Conservation (phyloP, 495 filamentous ascomycete species). For the Xylaria intraflava region DNA sequence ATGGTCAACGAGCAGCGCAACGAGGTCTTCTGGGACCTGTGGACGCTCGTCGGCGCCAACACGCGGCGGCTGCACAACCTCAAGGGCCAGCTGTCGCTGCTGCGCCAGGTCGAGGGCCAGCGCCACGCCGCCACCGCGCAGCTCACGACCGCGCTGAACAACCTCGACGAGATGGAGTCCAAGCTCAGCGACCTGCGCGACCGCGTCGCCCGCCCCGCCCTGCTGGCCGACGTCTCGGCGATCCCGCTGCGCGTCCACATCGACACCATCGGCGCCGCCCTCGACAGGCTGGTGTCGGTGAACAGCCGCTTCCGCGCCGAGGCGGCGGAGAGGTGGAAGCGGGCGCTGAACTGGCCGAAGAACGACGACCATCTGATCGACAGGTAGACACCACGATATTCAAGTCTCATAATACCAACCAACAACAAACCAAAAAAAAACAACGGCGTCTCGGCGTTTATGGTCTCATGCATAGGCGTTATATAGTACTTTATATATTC, state of each 20-base stretch:
- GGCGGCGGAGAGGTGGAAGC: constrained; percentile 50
- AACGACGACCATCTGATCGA: constrained; percentile 26
- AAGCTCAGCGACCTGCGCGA: constrained; percentile 63
- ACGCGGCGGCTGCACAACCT: constrained; percentile 46
- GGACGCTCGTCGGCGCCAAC: constrained; percentile 66
- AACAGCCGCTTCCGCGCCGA: constrained; percentile 48
- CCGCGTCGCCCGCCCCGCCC: constrained; percentile 53
- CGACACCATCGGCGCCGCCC: constrained; percentile 58
- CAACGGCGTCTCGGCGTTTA: too few relatives aligned
- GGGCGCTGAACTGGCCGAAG: constrained; percentile 42
- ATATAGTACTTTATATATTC: too few relatives aligned
- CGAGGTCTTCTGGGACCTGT: constrained; percentile 57
- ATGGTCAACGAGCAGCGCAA: constrained; percentile 43
- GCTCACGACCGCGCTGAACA: constrained; percentile 52
- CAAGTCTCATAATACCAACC: too few relatives aligned
- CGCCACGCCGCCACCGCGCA: constrained; percentile 53
- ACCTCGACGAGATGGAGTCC: constrained; percentile 58
- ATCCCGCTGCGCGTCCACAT: constrained; percentile 62
- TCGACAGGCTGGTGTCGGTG: constrained; percentile 57
- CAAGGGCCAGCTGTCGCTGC: constrained; percentile 49
- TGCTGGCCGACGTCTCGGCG: constrained; percentile 33
- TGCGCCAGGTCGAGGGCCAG: constrained; percentile 53
- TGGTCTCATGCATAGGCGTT: too few relatives aligned
- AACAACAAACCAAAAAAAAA: too few relatives aligned
- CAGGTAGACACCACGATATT: neutral